Evolutionary conservation across 805 yeast species (phyloP), one percentile per base, ranked within the genome.

Genomic region (Wickerhamiella lipophila): DNA sequence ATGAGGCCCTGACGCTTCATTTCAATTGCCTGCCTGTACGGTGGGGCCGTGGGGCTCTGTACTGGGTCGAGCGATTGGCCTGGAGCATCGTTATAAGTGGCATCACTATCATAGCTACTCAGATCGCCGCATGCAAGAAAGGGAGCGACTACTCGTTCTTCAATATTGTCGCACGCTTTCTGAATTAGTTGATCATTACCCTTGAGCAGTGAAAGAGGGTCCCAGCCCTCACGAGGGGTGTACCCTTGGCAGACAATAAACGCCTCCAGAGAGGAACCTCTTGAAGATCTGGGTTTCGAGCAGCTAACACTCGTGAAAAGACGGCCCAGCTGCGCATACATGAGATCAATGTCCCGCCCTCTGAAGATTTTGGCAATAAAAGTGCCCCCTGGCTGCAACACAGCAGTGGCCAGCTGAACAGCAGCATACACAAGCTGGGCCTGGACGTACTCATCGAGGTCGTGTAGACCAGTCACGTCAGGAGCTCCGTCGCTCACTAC

Each of bases 401-500:
- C 72, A 61, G 95, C 86, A 1, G 96, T 83, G 2, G 97, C 88
- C 49, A 92, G 69, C 59, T 87, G 95, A 49, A 92, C 68, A 1
- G 98, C 98, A 35, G 96, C 81, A 57, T 88, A 69, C 47, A 92
- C 83, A 50, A 92, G 70, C 62, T 92, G 97, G 2, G 95, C 96
- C 68, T 92, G 98, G 50, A 92, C 83, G 62, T 89, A 92, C 64
- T 92, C 98, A 64, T 92, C 98, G 51, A 92, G 69, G 65, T 92
- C 98, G 62, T 92, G 98, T 46, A 92, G 66, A 0, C 98, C 98
- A 0, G 98, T 92, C 19, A 92, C 98, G 66, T 92, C 98, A 1
- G 98, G 98, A 0, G 98, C 98, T 50, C 98, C 98, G 64, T 92
- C 97, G 39, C 94, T 81, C 59, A 95, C 86, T 0, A 92, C 95